phyloP scores from a whole-genome alignment of 1,284 basidiomycete genomes.

The Inonotus obliquus region DNA sequence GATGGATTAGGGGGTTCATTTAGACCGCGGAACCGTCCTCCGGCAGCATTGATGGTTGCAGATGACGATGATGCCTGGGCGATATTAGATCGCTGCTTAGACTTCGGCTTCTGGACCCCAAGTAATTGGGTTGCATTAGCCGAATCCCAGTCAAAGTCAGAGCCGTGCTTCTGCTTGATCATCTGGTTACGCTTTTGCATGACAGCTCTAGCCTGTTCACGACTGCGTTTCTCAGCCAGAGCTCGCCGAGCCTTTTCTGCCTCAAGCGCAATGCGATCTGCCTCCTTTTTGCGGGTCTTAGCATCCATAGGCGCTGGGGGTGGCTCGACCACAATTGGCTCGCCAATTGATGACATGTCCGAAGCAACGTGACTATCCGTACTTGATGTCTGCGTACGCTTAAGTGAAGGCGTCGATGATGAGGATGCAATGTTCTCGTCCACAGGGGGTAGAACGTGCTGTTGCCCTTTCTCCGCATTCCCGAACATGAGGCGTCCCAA shows the following conservation, averaged over 20 bases:
- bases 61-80: constrained; percentile 23
- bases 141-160: constrained; percentile 58
- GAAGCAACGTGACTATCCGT: constrained; percentile 63
- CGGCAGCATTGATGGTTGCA: constrained; percentile 51
- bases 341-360: constrained; percentile 39
- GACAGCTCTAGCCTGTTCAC: constrained; percentile 90
- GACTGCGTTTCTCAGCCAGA: constrained; percentile 66
- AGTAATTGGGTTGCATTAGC: constrained; percentile 34
- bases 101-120: constrained; percentile 40
- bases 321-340: constrained; percentile 32
- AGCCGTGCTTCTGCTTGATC: constrained; percentile 46
- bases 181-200: constrained; percentile 87
- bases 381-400: constrained; percentile 82
- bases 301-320: constrained; percentile 49
- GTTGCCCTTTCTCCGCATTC: constrained; percentile 62
- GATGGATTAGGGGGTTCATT: constrained; percentile 14
- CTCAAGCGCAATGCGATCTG: constrained; percentile 78
- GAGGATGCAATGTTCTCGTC: constrained; percentile 56
- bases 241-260: constrained; percentile 85
- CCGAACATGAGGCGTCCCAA: constrained; percentile 74
- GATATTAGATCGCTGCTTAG: constrained; percentile 29
- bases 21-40: constrained; percentile 42
- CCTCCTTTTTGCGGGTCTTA: constrained; percentile 89
- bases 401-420: constrained; percentile 62
- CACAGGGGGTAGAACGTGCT: constrained; percentile 58